Evolutionary conservation across 768 basidiomycete species (phyloP).

Genomic region (Amanita polypyramis): DNA sequence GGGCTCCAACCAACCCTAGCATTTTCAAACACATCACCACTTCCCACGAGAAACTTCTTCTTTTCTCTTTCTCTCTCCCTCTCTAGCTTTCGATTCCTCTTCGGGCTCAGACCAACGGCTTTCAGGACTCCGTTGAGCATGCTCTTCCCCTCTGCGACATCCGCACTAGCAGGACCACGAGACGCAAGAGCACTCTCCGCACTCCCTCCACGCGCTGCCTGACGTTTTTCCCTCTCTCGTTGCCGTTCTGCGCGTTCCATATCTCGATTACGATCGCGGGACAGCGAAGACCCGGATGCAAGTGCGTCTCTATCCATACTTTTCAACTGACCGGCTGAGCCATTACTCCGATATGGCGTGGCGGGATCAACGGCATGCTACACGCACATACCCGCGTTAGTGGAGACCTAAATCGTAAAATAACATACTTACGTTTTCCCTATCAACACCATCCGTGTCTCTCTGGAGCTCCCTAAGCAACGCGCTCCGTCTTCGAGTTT

Average conservation of each 20-base stretch:
- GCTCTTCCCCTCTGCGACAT: constrained; percentile 28
- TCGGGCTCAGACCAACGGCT: constrained; percentile 54
- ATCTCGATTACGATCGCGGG: constrained; percentile 3
- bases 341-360: constrained; percentile 23
- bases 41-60: neutral
- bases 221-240: constrained; percentile 22
- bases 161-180: constrained; percentile 20
- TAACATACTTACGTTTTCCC: constrained; percentile 1
- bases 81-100: constrained; percentile 15
- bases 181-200: constrained; percentile 50
- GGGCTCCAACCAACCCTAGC: constrained; percentile 22
- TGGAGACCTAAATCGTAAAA: neutral
- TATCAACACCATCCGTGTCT: constrained; percentile 15
- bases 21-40: constrained; percentile 18
- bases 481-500: constrained; percentile 26
- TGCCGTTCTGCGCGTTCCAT: neutral
- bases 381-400: neutral
- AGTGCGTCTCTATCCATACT: neutral
- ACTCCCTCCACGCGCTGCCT: constrained; percentile 53
- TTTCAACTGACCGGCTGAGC: neutral
- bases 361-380: constrained; percentile 26
- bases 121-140: constrained; percentile 59
- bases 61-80: constrained; percentile 7
- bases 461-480: constrained; percentile 33
- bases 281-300: constrained; percentile 7